Percentiles rank a stretch among this genome's conserved stretches.
phyloP scores from a whole-genome alignment of 306 rosid species.

The Begonia loranthoides region DNA sequence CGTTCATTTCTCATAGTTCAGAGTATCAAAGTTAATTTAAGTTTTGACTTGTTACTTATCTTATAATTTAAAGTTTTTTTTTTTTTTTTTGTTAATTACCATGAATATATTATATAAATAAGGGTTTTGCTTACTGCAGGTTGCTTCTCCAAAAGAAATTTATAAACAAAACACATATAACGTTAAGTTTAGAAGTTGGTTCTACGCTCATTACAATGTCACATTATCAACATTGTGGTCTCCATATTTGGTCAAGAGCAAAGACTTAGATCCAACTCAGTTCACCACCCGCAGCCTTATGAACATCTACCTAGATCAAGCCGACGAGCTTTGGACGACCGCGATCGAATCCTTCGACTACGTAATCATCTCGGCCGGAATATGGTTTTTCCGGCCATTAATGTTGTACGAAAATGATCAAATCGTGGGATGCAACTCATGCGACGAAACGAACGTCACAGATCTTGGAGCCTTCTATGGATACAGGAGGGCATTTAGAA shows the following conservation, averaged over 20 bases:
- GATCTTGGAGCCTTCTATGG: conserved; percentile 24
- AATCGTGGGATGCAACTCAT: conserved; percentile 47
- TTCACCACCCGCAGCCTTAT: conserved; percentile 32
- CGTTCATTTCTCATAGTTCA: no score
- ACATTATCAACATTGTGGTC: conserved; percentile 67
- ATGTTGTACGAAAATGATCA: conserved; percentile 35
- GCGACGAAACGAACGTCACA: conserved; percentile 30
- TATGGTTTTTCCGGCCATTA: conserved; percentile 74
- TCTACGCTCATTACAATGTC: conserved; percentile 51
- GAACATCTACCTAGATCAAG: conserved; percentile 57
- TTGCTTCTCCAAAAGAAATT: conserved; percentile 45
- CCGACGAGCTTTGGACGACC: conserved; percentile 41
- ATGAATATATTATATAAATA: no score
- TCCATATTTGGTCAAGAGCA: conserved; percentile 47
- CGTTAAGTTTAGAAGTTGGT: conserved; percentile 35
- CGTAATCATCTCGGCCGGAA: conserved; percentile 73
- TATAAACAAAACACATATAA: conserved; percentile 22
- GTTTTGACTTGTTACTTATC: no score
- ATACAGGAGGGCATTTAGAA: conserved; percentile 54
- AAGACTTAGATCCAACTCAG: conserved; percentile 29
- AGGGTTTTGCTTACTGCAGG: conserved; percentile 23
- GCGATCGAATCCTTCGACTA: conserved; percentile 46
- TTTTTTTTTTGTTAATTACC: no score
- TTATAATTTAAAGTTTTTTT: no score
- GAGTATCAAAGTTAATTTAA: no score